phyloP scores from a whole-genome alignment of 164 flowering plant genomes.

The Vitis riparia region DNA sequence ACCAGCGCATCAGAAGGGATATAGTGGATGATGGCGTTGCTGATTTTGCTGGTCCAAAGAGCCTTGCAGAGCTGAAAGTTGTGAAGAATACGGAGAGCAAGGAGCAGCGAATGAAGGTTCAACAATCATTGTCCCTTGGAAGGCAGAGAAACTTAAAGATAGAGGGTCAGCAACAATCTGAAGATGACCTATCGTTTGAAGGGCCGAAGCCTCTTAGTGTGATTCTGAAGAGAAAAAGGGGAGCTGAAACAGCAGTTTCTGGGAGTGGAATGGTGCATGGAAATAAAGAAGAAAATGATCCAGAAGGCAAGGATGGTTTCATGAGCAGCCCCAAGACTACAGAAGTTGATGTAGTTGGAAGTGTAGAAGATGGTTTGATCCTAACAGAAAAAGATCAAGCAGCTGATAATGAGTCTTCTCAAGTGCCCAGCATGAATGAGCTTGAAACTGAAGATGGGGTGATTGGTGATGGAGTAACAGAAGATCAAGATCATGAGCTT shows the following conservation, averaged over 20 bases:
- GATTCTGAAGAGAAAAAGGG: constrained; percentile 82
- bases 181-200: constrained; percentile 58
- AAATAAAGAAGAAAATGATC: constrained; percentile 22
- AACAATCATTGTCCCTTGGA: constrained; percentile 21
- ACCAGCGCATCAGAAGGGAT: constrained; percentile 27
- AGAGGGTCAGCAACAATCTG: constrained; percentile 33
- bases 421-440: constrained; percentile 20
- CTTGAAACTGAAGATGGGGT: constrained; percentile 43
- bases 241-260: constrained; percentile 25
- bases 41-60: constrained; percentile 59
- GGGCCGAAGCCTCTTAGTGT: constrained; percentile 83
- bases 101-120: constrained; percentile 21
- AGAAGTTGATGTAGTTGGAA: constrained; percentile 8
- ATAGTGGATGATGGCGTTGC: constrained; percentile 19
- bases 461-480: constrained; percentile 32
- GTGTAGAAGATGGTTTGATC: constrained; percentile 19
- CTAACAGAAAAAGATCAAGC: constrained; percentile 17
- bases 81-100: constrained; percentile 26
- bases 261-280: constrained; percentile 20
- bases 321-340: constrained; percentile 4
- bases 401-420: constrained; percentile 27
- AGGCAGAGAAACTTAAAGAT: constrained; percentile 31
- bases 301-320: constrained; percentile 12
- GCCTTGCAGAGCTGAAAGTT: constrained; percentile 60
- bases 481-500: constrained; percentile 41